Base-by-base conservation (phyloP, 225 moss, liverwort and hornwort species). In the Polytrichum formosum region DNA sequence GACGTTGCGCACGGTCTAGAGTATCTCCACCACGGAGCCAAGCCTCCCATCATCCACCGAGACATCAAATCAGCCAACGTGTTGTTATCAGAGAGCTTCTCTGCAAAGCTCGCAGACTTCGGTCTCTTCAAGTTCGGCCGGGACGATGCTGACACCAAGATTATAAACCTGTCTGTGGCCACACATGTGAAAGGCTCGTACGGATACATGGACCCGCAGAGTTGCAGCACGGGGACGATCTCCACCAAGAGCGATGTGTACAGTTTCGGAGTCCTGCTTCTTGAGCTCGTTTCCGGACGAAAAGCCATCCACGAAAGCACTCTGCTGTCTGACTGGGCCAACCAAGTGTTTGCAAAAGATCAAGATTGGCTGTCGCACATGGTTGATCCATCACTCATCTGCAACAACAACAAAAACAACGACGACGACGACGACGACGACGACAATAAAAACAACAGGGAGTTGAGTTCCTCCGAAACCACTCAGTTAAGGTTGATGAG, bases 191-290 rank as follows among this genome's bases (percentile, higher is more conserved):
- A 5, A 63, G 73, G 76, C 7, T 17, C 66, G 4, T 23, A 46
- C 53, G 72, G 78, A 29, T 73, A 76, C 65, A 54, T 69, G 26
- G 80, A 80, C 73, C 68, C 80, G 31, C 46, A n/a, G 25, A 20
- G 13, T 7, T n/a, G 46, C 16, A 23, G 37, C 16, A 46, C 46
- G 0, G 46, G 46, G 56, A 61, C 78, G 28, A 66, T 69, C 23
- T 66, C 75, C 4, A 82, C 78, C 26, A 82, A 82, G 71, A 75
- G 67, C 20, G 78, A 82, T 54, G 78, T 82, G 13, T 78, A 82
- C 61, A 72, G 46, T 2, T 46, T 46, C 13, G 46, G 46, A 46
- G 46, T 46, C 46, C 46, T 46, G 46, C 46, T 46, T 71, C 58
- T 82, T 75, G 65, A 65, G 65, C 17, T 65, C 23, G 20, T 65